Conservation (phyloP, 257 asterid species). For the Mitragyna speciosa region DNA sequence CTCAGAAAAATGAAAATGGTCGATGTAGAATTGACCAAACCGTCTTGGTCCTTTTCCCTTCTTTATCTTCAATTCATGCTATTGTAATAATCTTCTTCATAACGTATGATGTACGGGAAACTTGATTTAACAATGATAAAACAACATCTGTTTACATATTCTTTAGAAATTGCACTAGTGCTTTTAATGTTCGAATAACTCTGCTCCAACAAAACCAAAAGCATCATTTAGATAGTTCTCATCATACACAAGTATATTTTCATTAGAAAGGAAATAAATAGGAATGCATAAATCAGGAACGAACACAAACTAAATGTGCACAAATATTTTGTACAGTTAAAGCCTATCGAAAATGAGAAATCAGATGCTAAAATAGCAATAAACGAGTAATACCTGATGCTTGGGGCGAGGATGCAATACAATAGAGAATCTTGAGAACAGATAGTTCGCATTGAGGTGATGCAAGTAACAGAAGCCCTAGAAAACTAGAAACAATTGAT, state of each 20-base stretch:
- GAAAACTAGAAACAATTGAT: conserved; percentile 19
- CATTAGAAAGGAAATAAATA: neutral
- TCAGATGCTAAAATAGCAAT: neutral
- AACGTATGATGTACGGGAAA: neutral
- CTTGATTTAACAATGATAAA: neutral
- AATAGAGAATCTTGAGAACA: conserved; percentile 20
- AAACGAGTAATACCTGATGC: conserved; percentile 23
- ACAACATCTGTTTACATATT: neutral
- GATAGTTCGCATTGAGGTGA: conserved; percentile 24
- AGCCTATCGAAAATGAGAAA: neutral
- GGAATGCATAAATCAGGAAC: neutral
- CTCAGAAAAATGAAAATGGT: neutral
- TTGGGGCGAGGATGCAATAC: conserved; percentile 28
- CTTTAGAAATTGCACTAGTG: neutral
- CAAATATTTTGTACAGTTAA: neutral
- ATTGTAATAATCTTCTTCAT: neutral
- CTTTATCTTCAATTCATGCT: neutral
- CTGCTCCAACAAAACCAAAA: neutral
- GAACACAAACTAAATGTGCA: neutral
- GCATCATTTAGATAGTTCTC: neutral
- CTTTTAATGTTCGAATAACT: neutral
- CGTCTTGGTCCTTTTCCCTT: neutral
- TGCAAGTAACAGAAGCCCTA: conserved; percentile 17
- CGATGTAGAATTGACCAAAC: neutral
- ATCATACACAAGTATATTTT: neutral